Evolutionary conservation across 257 asterid species (phyloP), one percentile per base, ranked within the genome.

Genomic region (Lavandula angustifolia): DNA sequence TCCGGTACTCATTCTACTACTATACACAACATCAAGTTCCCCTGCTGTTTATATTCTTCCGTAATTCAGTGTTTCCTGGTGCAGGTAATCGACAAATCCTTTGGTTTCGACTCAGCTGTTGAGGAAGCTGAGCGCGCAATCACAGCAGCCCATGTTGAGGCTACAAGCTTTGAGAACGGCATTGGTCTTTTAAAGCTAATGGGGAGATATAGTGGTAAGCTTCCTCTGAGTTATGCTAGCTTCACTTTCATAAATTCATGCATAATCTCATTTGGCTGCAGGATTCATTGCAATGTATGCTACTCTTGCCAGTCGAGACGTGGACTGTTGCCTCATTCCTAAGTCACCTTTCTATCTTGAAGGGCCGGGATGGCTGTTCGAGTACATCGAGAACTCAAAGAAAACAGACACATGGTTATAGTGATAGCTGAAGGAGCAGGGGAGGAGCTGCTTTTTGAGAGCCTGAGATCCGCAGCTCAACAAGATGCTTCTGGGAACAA

Each of bases 111-210:
- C 65, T 77, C 98, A 34, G 92, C 96, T 49, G 98, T 89, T 12
- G 98, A 92, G 81, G 98, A 92, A 79, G 98, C 98, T 1, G 90
- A 92, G 71, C 97, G 98, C 62, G 98, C 98, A 64, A 92, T 92
- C 47, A 89, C 65, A 62, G 98, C 97, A 7, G 98, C 98, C 18
- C 98, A 92, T 61, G 97, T 92, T 53, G 98, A 92, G 79, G 96
- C 98, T 31, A 82, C 91, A n/a, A 92, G 98, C 64, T 17, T 76
- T 5, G 98, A 92, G 73, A 92, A 92, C 60, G 90, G 98, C 64
- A 87, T 92, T 56, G 98, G 98, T 43, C 84, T 92, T 2, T 96
- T 92, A 22, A 92, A 89, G 80, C 67, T 92, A 62, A 92, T 92
- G 96, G 98, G 98, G 54, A 79, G 98, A 67, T 57, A 87, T 51